Base-by-base conservation (phyloP, 345 rosid species). In the Sonneratia alba region DNA sequence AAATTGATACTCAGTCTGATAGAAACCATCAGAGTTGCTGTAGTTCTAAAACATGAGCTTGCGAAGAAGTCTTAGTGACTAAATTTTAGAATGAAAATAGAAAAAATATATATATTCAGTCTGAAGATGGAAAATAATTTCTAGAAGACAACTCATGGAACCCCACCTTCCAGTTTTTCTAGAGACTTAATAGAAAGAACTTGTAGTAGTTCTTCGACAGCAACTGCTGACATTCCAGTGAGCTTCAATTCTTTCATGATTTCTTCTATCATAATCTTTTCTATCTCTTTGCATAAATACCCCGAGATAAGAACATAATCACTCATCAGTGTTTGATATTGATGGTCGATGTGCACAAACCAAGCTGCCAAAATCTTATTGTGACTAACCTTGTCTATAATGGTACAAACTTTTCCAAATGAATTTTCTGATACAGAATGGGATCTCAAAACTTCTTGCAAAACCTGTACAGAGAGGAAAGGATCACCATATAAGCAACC, bases 351-450 rank as follows among this genome's bases (percentile, higher is more conserved):
- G 19, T 34, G 38, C 18, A 34, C 14, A 62, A 14, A 24, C 19
- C 14, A 42, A 43, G 57, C 12, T 47, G 16, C 43, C 63, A 49
- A 49, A 49, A 42, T 40, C 6, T 21, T 68, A 32, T 47, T n/a
- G 42, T n/a, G 59, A 79, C 89, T 74, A 73, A 95, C 97, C 99
- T 95, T 90, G 85, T 91, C 99, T 75, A 95, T 89, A 73, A 89
- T 86, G 69, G 91, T 70, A 77, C 97, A 90, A 71, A 90, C 96
- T 80, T 82, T 87, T 75, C 89, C 92, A 87, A 91, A 94, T 80
- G 82, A 75, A 76, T 75, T 72, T 70, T 91, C 97, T 1, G 96
- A 89, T 69, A 91, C 78, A 6, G 88, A 85, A 79, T 90, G 85
- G 68, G 85, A 83, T 62, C 77, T 83, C 76, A 94, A 78, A 55